Base-by-base conservation (phyloP, 192 early-diverging fungal genomes). In the Spizellomyces punctatus region DNA sequence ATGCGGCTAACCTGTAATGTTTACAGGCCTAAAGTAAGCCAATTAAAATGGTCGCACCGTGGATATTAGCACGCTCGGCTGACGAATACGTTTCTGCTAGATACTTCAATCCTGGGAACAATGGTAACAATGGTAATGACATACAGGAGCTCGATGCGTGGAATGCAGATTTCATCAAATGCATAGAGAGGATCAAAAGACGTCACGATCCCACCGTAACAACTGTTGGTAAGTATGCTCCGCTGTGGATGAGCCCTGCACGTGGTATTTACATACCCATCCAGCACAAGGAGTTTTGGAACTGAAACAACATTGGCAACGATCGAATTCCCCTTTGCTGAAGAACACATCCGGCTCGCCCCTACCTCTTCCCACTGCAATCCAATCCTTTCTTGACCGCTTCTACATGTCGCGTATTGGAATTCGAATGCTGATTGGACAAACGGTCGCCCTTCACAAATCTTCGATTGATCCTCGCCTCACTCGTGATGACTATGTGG, bases 361-460 rank as follows among this genome's bases (percentile, higher is more conserved):
- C 2, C 63, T 80, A 17, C 81, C 73, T 22, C 77, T 84, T 6
- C 85, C 82, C n/a, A 87, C 88, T 17, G 91, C 87, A 49, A 85
- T 96, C 14, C 95, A 98, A 80, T 82, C 88, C 42, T 98, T 98
- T 69, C 78, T 98, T 67, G 95, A 96, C 81, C 89, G 94, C 46
- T 98, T 98, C 83, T 96, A 98, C 81, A 91, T 96, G 89, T 94
- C 93, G 36, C 92, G 96, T 61, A 98, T 98, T 68, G 96, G 96
- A n/a, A 96, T 98, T 76, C 91, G 96, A 59, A 95, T 96, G 93
- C 85, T 98, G 59, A 95, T 98, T 71, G 96, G 93, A 76, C 86
- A 80, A 74, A 83, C 76, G 45, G 77, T 85, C 17, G 71, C 79
- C 6, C 71, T 83, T 44, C 6, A 77, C 43, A 66, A 71, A 64